Evolutionary conservation across 169 alveolate species (phyloP).

Genomic region (Eimeria praecox): DNA sequence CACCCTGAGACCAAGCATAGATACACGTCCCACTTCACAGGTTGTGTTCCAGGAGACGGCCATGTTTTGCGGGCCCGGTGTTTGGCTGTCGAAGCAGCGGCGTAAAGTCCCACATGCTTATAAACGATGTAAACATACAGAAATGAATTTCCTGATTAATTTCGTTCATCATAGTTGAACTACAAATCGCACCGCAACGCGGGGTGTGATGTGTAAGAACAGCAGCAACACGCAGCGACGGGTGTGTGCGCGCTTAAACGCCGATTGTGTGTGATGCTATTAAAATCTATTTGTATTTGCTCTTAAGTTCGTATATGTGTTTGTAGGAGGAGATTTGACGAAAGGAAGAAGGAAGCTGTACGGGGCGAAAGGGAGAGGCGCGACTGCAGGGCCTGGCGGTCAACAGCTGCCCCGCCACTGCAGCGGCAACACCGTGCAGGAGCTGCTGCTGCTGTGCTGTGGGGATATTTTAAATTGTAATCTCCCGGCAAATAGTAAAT

Average conservation of each 20-base stretch:
- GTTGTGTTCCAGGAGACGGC: not conserved
- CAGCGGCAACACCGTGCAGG: slow-evolving; percentile 63
- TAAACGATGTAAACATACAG: not conserved
- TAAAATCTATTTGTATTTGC: not conserved
- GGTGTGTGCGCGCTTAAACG: slow-evolving; percentile 10
- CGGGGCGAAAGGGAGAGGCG: slow-evolving; percentile 45
- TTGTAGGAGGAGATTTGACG: not conserved
- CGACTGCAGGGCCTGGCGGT: slow-evolving; percentile 61
- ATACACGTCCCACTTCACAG: not conserved
- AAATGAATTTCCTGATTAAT: not conserved
- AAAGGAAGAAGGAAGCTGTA: slow-evolving; percentile 16
- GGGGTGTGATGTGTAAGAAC: slow-evolving; percentile 29
- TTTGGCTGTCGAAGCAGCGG: not conserved
- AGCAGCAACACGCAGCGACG: not conserved
- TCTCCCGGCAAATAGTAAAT: not conserved
- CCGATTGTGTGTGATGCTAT: not conserved
- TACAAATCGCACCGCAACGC: slow-evolving; percentile 33
- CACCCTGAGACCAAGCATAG: not conserved
- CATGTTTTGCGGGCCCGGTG: not conserved
- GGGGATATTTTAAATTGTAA: slow-evolving; percentile 32
- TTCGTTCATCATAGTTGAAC: not conserved
- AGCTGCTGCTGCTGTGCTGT: slow-evolving; percentile 22
- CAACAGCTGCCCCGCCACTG: slow-evolving; percentile 70
- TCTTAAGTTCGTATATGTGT: not conserved
- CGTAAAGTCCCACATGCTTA: not conserved